Conservation (phyloP, 306 rosid genomes). For the Neltuma alba region DNA sequence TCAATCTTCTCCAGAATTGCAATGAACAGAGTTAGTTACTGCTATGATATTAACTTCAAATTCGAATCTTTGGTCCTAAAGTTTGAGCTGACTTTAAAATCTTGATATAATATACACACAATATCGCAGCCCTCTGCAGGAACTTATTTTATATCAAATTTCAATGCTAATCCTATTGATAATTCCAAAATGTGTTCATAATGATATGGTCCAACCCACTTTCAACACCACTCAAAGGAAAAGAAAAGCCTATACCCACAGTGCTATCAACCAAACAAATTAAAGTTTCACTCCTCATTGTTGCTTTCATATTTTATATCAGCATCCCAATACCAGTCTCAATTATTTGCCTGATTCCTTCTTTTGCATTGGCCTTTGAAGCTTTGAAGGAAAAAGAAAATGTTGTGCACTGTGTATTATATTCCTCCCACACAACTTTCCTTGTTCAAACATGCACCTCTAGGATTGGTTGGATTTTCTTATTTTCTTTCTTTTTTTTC, state of each 20-base stretch:
- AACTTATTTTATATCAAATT: slow-evolving; percentile 28
- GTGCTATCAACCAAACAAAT: slow-evolving; percentile 43
- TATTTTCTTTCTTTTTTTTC: not conserved
- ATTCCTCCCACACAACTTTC: slow-evolving; percentile 30
- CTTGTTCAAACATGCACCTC: not conserved
- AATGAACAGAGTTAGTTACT: slow-evolving; percentile 10
- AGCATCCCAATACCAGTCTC: slow-evolving; percentile 22
- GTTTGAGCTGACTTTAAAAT: slow-evolving; percentile 29
- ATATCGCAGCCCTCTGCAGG: slow-evolving; percentile 38
- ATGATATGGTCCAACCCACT: slow-evolving; percentile 62
- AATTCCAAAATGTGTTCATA: slow-evolving; percentile 35
- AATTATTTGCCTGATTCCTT: slow-evolving; percentile 44
- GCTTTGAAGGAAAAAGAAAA: slow-evolving; percentile 38
- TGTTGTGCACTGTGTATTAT: slow-evolving; percentile 49
- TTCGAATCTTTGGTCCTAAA: slow-evolving; percentile 22
- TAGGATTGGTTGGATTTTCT: not conserved
- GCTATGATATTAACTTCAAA: slow-evolving; percentile 32
- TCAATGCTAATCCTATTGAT: slow-evolving; percentile 31
- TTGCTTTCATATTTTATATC: slow-evolving; percentile 39
- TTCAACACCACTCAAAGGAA: slow-evolving; percentile 45
- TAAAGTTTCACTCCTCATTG: slow-evolving; percentile 38
- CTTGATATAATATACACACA: slow-evolving; percentile 28
- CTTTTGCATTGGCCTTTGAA: slow-evolving; percentile 49
- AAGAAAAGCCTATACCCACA: slow-evolving; percentile 15
- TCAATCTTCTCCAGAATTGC: not conserved